phyloP scores from a whole-genome alignment of 2,329 filamentous ascomycete genomes.

The Colletotrichum tofieldiae region DNA sequence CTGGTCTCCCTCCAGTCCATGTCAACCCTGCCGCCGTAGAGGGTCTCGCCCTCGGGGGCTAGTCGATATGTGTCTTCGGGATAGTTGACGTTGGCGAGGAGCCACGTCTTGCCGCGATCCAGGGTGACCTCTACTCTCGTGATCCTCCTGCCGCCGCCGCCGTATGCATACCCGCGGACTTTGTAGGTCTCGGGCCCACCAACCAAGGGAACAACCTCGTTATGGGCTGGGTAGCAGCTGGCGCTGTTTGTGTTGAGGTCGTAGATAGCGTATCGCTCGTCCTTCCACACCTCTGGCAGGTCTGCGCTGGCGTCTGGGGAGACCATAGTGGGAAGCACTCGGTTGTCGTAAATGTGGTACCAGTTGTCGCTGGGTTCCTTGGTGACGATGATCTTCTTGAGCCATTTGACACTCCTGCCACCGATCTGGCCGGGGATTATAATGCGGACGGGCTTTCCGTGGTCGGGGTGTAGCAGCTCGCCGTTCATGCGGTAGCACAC shows the following conservation, averaged over 20 bases:
- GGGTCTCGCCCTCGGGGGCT: constrained; percentile 69
- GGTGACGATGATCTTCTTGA: constrained; percentile 86
- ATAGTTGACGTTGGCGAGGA: constrained; percentile 82
- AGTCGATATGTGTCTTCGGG: constrained; percentile 87
- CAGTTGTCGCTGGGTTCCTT: constrained; percentile 88
- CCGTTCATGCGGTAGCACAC: constrained; percentile 94
- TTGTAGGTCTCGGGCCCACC: constrained; percentile 66
- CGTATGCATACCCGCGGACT: constrained; percentile 87
- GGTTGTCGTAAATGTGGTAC: constrained; percentile 96
- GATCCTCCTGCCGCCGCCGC: constrained; percentile 87
- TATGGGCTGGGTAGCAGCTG: constrained; percentile 83
- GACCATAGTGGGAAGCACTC: constrained; percentile 89
- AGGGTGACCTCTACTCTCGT: constrained; percentile 88
- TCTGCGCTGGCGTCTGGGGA: constrained; percentile 85
- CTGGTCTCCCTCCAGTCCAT: constrained; percentile 85
- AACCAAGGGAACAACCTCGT: constrained; percentile 74
- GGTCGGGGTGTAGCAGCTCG: constrained; percentile 83
- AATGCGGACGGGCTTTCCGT: constrained; percentile 86
- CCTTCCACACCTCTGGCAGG: constrained; percentile 84
- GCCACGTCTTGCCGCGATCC: constrained; percentile 87
- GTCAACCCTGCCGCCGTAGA: constrained; percentile 85
- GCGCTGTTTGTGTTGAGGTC: constrained; percentile 92
- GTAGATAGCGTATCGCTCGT: constrained; percentile 94
- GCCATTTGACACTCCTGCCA: constrained; percentile 93
- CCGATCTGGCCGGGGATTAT: constrained; percentile 94